Evolutionary conservation across 1,284 basidiomycete species (phyloP).

Genomic region (Cutaneotrichosporon cyanovorans): DNA sequence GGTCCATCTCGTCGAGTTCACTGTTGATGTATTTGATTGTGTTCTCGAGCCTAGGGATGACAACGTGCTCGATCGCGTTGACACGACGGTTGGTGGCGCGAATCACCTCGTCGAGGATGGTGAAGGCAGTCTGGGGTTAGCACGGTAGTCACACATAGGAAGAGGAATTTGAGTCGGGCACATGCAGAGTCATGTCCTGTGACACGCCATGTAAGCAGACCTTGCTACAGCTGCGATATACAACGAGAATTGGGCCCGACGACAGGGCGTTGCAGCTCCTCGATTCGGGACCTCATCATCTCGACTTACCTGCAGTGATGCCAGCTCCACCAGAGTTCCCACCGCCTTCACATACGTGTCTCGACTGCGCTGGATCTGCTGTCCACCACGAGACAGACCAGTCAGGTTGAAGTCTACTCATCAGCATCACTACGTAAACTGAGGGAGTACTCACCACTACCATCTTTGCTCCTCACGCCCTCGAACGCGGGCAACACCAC

Average conservation of each 20-base stretch:
- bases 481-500: slow-evolving; percentile 96
- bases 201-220: too few relatives aligned
- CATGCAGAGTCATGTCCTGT: too few relatives aligned
- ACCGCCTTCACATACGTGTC: slow-evolving; percentile 97
- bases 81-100: slow-evolving; percentile 96
- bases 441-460: slow-evolving; percentile 70
- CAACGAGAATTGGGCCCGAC: too few relatives aligned
- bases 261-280: too few relatives aligned
- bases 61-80: slow-evolving; percentile 96
- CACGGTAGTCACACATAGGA: too few relatives aligned
- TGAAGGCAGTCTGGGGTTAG: slow-evolving; percentile 78
- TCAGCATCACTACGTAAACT: too few relatives aligned
- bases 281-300: too few relatives aligned
- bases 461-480: slow-evolving; percentile 65
- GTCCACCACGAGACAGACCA: slow-evolving; percentile 93
- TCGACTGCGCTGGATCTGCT: slow-evolving; percentile 86
- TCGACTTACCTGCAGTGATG: slow-evolving; percentile 56
- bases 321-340: slow-evolving; percentile 92
- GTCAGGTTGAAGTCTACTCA: slow-evolving; percentile 88
- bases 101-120: slow-evolving; percentile 97
- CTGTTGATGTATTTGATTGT: slow-evolving; percentile 96
- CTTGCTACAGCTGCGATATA: too few relatives aligned
- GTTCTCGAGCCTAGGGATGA: slow-evolving; percentile 93
- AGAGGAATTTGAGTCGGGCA: too few relatives aligned
- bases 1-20: slow-evolving; percentile 95